Percentiles rank a stretch among this genome's conserved stretches.
These are phyloP conservation scores for Jasminum sambac DNA, from an alignment of 257 asterid species.

Conservation along the genomic window DNA sequence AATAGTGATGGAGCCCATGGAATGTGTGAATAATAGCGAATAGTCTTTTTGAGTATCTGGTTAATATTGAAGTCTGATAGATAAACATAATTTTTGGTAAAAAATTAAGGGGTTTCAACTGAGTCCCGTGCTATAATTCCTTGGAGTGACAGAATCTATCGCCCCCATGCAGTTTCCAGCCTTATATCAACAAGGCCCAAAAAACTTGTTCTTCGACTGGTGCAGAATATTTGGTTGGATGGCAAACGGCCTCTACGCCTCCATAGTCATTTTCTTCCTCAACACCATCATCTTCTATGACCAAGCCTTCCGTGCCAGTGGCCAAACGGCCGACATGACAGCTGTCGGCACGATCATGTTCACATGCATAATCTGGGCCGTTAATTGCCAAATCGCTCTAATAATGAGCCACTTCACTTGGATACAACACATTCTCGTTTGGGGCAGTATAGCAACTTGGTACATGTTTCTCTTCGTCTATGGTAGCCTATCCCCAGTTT, in stretches of 20 bases:
- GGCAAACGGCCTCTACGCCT: conserved; percentile 82
- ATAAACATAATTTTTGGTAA: too few relatives aligned
- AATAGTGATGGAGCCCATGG: too few relatives aligned
- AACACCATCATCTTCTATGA: conserved; percentile 68
- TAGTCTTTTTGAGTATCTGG: too few relatives aligned
- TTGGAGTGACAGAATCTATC: conserved; percentile 16
- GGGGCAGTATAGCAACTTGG: conserved; percentile 74
- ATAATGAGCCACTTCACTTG: conserved; percentile 95
- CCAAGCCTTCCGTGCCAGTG: conserved; percentile 83
- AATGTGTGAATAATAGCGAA: too few relatives aligned
- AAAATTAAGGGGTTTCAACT: too few relatives aligned
- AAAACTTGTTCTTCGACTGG: conserved; percentile 90
- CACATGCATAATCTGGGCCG: conserved; percentile 90
- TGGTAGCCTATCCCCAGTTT: conserved; percentile 46
- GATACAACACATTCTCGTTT: conserved; percentile 79
- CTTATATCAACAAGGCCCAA: conserved; percentile 92
- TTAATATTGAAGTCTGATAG: too few relatives aligned
- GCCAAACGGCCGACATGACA: conserved; percentile 86
- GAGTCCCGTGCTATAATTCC: background rate
- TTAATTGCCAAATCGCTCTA: conserved; percentile 82
- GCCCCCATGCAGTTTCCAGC: conserved; percentile 80
- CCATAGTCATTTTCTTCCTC: conserved; percentile 74
- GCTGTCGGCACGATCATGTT: conserved; percentile 92
- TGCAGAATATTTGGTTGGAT: conserved; percentile 87
- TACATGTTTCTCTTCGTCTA: conserved; percentile 70